Conservation (phyloP, 192 early-diverging fungal genomes). For the Coemansia sp. region DNA sequence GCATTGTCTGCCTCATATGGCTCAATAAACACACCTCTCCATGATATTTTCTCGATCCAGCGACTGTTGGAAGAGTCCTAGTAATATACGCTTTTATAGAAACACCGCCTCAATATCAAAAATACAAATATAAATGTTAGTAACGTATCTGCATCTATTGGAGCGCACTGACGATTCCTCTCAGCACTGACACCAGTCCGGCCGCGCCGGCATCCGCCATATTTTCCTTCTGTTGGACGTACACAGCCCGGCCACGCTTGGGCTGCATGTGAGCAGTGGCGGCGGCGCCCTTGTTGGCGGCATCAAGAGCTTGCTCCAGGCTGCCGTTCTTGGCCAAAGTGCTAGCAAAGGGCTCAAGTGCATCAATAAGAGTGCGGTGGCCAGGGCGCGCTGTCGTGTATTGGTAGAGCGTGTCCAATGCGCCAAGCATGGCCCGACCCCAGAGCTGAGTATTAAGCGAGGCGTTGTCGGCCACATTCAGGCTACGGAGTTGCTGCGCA, state of each 20-base stretch:
- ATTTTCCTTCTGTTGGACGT: conserved; percentile 56
- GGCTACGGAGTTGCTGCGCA: conserved; percentile 52
- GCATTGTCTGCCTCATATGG: background rate
- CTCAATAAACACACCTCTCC: background rate
- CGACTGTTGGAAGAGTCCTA: background rate
- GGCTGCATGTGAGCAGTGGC: conserved; percentile 59
- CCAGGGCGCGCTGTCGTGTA: conserved; percentile 73
- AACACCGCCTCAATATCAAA: no score
- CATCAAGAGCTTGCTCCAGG: conserved; percentile 51
- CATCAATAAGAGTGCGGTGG: conserved; percentile 74
- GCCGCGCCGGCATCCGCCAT: conserved; percentile 63
- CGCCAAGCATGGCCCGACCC: conserved; percentile 57
- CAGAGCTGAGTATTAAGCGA: conserved; percentile 43
- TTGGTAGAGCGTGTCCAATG: conserved; percentile 58
- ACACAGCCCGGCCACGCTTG: conserved; percentile 66
- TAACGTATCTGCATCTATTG: conserved; percentile 10
- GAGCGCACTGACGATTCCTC: conserved; percentile 51
- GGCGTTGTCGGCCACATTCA: conserved; percentile 17
- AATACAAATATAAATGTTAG: background rate
- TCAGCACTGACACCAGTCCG: conserved; percentile 59
- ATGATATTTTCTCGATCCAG: background rate
- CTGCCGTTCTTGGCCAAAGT: conserved; percentile 47
- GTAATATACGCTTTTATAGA: background rate
- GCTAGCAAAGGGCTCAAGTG: conserved; percentile 64
- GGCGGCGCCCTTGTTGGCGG: conserved; percentile 56